Base-by-base conservation (phyloP, 2,329 filamentous ascomycete genomes). In the Pseudopyricularia cyperi region DNA sequence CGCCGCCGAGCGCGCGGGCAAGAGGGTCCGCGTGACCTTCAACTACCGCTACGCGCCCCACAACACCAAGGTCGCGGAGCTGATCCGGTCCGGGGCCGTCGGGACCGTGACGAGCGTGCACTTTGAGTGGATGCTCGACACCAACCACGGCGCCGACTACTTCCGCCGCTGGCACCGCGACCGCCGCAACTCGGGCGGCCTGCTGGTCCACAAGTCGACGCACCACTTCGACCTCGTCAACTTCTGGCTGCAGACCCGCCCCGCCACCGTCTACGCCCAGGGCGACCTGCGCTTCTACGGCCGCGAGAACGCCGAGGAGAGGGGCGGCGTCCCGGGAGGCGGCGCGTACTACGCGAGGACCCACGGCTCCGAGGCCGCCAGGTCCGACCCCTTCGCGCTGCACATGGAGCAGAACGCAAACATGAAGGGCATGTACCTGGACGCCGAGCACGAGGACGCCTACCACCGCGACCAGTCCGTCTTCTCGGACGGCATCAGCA, bases 1-100 rank as follows among this genome's bases (percentile, higher is more conserved):
- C 55, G 73, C 76, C 12, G 77, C 77, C 15, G 68, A 74, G 50
- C 65, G 70, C 17, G 77, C 74, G 0, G 67, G 68, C 3, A 62
- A 64, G 12, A 68, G 70, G 37, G 69, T 82, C 3, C 71, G 79
- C 15, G 78, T 82, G 1, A 76, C 75, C 0, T 82, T 82, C 68
- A 82, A 83, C 65, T 82, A 82, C 64, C 74, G 79, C 22, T 82
- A 82, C 58, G 78, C 78, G 37, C 79, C 79, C n/a, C 79, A 82
- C 63, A 80, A 82, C 62, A 82, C 77, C 14, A 78, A 75, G 55
- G 69, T 82, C 2, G 74, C 70, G 54, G 72, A 79, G 60, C 57
- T 82, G 1, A 57, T 82, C 4, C 68, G 65, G 2, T 70, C 73
- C 0, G 76, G 76, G 0, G 74, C 73, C 1, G 79, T 83, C 53